Evolutionary conservation across 257 asterid species (phyloP).

Genomic region (Solanum corneliomulleri): DNA sequence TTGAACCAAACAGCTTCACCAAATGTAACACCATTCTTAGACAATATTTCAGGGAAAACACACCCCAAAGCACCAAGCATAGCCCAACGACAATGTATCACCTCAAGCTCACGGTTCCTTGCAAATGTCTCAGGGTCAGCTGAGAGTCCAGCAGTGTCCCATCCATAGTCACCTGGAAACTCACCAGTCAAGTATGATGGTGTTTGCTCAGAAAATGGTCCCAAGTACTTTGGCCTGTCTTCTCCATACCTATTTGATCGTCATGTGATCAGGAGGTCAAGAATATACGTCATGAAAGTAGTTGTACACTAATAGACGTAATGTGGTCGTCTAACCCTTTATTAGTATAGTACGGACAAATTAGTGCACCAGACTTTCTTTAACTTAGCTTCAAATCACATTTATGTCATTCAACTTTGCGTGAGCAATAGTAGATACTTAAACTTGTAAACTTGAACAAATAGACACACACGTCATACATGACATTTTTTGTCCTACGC

Average conservation of each 20-base stretch:
- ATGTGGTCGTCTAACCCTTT: neutral
- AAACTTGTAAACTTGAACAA: no score
- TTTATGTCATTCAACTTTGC: no score
- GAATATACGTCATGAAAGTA: neutral
- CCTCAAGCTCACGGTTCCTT: constrained; percentile 83
- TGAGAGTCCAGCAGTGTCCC: constrained; percentile 95
- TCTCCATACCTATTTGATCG: constrained; percentile 64
- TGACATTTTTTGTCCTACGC: no score
- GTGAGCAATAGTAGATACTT: no score
- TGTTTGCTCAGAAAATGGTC: constrained; percentile 89
- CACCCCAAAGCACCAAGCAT: constrained; percentile 94
- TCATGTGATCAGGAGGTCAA: neutral
- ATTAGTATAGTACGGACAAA: no score
- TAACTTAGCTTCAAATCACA: no score
- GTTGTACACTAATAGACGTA: neutral
- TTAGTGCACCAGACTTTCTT: neutral
- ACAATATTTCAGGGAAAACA: constrained; percentile 65
- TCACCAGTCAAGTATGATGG: constrained; percentile 89
- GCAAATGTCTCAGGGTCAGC: constrained; percentile 91
- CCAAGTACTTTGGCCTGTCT: constrained; percentile 85
- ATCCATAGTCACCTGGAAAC: constrained; percentile 86
- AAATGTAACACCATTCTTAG: constrained; percentile 65
- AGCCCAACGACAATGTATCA: constrained; percentile 85
- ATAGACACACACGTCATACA: no score
- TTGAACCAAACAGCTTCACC: constrained; percentile 93